Evolutionary conservation across 768 basidiomycete species (phyloP), one percentile per base, ranked within the genome.

Genomic region (Naganishia kalamii): DNA sequence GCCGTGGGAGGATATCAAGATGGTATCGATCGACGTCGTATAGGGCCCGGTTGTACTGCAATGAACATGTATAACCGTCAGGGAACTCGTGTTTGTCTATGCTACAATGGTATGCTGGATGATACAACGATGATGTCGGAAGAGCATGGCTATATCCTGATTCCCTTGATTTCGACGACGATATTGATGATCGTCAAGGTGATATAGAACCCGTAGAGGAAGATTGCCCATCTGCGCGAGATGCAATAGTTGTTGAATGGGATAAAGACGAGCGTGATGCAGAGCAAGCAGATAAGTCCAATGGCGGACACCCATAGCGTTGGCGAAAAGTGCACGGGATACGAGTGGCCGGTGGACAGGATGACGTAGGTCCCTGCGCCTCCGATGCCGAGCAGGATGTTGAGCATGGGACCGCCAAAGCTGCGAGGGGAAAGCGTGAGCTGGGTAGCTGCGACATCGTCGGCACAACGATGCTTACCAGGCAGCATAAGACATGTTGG

Each of bases 1-100:
- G 76, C 90, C 92, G 15, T 90, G 85, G 69, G 92, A 94, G 72
- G 92, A 94, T 74, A 90, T 98, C 79, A 91, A 90, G 77, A 92
- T 92, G 72, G 70, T 66, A 19, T 70, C 70, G n/a, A 59, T 70
- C 23, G 65, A 67, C 32, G 64, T 68, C 35, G 50, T 44, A 19
- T 68, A 47, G 47, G 23, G 37, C 17, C 30, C 32, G 15, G 51
- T 3, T 10, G 21, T 17, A 52, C 35, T 32, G 37, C 10, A 37
- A 57, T 23, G 23, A 57, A 23, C 13, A n/a, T 23, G n/a, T 37
- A 44, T 25, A 61, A 32, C 17, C 4, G 30, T 41, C 23, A 59
- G 8, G 33, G n/a, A n/a, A 29, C 33, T n/a, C 52, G 40, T 64
- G 41, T 64, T 43, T 43, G 13, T 64, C 17, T 17, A 44, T 57